These are phyloP conservation scores for Graphilbum sp. DNA, from an alignment of 2,329 filamentous ascomycete species.

Conservation along the genomic window DNA sequence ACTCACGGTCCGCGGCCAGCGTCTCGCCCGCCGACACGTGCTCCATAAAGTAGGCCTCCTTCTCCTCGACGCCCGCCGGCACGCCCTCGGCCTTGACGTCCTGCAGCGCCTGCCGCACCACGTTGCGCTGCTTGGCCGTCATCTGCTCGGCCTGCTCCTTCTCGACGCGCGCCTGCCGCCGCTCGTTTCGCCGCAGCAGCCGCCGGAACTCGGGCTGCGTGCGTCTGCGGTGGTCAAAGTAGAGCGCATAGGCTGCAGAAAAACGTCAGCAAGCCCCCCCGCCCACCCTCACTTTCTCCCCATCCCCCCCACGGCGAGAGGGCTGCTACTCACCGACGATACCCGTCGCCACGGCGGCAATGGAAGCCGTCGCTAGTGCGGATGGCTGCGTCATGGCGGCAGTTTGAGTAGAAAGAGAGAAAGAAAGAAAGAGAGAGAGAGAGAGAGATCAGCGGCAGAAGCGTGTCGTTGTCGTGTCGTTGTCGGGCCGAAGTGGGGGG, in stretches of 20 bases:
- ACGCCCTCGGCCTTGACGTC: conserved; percentile 83
- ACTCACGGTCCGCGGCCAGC: conserved; percentile 65
- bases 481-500: too few species aligned
- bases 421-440: not conserved
- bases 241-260: conserved; percentile 42
- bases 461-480: too few species aligned
- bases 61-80: conserved; percentile 78
- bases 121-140: conserved; percentile 49
- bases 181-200: conserved; percentile 57
- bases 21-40: conserved; percentile 81
- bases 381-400: conserved; percentile 40
- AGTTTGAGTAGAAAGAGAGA: not conserved
- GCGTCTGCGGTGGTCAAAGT: conserved; percentile 53
- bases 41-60: conserved; percentile 92
- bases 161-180: conserved; percentile 51
- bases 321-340: conserved; percentile 43
- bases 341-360: conserved; percentile 43
- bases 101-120: conserved; percentile 60
- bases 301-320: too few species aligned
- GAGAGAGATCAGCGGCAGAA: not conserved
- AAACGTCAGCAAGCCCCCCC: too few species aligned
- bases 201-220: conserved; percentile 49
- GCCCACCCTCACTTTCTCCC: too few species aligned
- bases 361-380: conserved; percentile 41
- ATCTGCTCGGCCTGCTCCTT: conserved; percentile 57